These are phyloP conservation scores for Graphilbum sp. DNA, from an alignment of 2,329 filamentous ascomycete genomes.

Conservation along the genomic window DNA sequence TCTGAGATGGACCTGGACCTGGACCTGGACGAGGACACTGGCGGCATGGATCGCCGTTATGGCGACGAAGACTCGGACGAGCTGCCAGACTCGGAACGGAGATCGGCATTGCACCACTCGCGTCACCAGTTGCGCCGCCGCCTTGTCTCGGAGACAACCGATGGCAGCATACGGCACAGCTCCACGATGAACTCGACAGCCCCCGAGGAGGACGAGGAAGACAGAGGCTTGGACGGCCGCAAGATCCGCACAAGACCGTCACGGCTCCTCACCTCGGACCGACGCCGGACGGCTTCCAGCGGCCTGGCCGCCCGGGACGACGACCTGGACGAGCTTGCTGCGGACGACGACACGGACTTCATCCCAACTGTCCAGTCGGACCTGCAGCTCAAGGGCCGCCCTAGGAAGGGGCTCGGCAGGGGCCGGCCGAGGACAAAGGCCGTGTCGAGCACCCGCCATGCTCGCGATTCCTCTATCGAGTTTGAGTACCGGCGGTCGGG, in stretches of 20 bases:
- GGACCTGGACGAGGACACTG: conserved; percentile 4
- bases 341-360: conserved; percentile 12
- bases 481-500: conserved; percentile 31
- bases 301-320: conserved; percentile 3
- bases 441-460: background rate
- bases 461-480: conserved; percentile 24
- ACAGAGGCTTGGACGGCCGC: background rate
- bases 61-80: background rate
- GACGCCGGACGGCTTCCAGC: too few species aligned
- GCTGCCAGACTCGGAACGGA: background rate
- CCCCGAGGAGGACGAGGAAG: conserved; percentile 1
- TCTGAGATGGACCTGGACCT: background rate
- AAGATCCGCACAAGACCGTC: conserved; percentile 3
- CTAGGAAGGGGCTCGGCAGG: conserved; percentile 6
- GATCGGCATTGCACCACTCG: background rate
- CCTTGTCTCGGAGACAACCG: background rate
- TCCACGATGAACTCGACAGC: conserved; percentile 3
- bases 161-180: conserved; percentile 6
- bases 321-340: conserved; percentile 15
- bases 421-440: background rate
- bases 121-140: conserved; percentile 1
- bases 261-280: background rate
- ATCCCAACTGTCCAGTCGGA: conserved; percentile 14
- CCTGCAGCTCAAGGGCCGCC: conserved; percentile 7
- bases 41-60: background rate